Evolutionary conservation across 2,329 filamentous ascomycete genomes (phyloP).

Genomic region (Chaetomium sp.): DNA sequence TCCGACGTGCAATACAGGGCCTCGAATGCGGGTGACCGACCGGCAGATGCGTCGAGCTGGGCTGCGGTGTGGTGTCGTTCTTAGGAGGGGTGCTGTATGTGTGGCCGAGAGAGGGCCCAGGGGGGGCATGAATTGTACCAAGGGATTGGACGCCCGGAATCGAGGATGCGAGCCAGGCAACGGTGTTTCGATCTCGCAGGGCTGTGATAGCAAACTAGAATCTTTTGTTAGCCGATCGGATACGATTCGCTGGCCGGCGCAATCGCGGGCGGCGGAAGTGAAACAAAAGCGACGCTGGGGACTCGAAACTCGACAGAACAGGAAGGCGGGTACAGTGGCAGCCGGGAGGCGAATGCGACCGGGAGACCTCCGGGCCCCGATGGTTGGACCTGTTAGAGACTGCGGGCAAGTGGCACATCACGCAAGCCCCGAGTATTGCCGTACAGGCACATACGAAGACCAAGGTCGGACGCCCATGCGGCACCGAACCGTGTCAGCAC

Average conservation of each 20-base stretch:
- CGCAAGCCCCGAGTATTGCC: constrained; percentile 13
- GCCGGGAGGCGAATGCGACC: constrained; percentile 2
- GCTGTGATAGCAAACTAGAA: constrained; percentile 19
- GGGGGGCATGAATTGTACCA: background rate
- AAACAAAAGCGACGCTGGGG: constrained; percentile 29
- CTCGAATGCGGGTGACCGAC: constrained; percentile 23
- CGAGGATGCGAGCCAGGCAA: constrained; percentile 2
- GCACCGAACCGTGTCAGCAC: constrained; percentile 9
- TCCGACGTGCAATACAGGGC: constrained; percentile 18
- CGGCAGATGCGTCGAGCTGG: constrained; percentile 3
- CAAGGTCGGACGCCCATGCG: constrained; percentile 5
- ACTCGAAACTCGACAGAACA: constrained; percentile 19
- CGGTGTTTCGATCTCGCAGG: constrained; percentile 22
- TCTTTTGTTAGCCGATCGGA: constrained; percentile 26
- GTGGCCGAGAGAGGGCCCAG: background rate
- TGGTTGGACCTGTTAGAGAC: background rate
- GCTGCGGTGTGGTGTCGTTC: constrained; percentile 14
- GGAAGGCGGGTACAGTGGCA: constrained; percentile 16
- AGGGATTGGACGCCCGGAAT: constrained; percentile 7
- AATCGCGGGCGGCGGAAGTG: constrained; percentile 26
- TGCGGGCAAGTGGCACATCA: constrained; percentile 24
- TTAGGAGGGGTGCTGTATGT: background rate
- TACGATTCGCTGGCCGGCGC: constrained; percentile 21
- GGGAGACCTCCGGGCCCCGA: background rate
- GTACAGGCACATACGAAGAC: constrained; percentile 8